These are phyloP conservation scores for Scorias spongiosa DNA, from an alignment of 2,329 filamentous ascomycete genomes.

Conservation along the genomic window DNA sequence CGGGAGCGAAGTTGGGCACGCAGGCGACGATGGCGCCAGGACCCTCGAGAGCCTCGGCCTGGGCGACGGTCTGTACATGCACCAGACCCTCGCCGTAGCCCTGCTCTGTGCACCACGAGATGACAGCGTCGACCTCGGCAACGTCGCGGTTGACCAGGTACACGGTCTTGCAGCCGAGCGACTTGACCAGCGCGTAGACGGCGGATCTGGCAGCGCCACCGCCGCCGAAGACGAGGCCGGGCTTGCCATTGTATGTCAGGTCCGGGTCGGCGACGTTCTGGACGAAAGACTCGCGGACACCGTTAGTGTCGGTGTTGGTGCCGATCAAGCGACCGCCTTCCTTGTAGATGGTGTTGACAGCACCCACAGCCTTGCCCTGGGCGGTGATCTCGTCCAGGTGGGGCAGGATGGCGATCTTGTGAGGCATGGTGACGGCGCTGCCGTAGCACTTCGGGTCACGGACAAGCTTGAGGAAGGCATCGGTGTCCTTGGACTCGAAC, in stretches of 20 bases:
- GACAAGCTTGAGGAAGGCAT: slow-evolving; percentile 32
- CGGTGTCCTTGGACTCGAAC: slow-evolving; percentile 31
- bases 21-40: slow-evolving; percentile 58
- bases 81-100: slow-evolving; percentile 46
- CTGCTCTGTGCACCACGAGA: slow-evolving; percentile 44
- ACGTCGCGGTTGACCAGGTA: slow-evolving; percentile 66
- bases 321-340: slow-evolving; percentile 42
- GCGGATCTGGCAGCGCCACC: slow-evolving; percentile 67
- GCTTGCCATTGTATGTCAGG: slow-evolving; percentile 38
- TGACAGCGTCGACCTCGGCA: slow-evolving; percentile 50
- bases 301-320: slow-evolving; percentile 69
- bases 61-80: slow-evolving; percentile 44
- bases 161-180: slow-evolving; percentile 50
- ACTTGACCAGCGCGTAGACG: slow-evolving; percentile 58
- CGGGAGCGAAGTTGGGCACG: slow-evolving; percentile 61
- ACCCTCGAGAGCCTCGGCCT: slow-evolving; percentile 42
- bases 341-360: slow-evolving; percentile 66
- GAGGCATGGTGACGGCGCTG: slow-evolving; percentile 67
- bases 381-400: slow-evolving; percentile 59
- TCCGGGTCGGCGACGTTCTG: slow-evolving; percentile 29
- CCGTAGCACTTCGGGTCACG: slow-evolving; percentile 48
- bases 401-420: slow-evolving; percentile 62
- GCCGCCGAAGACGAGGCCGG: slow-evolving; percentile 60
- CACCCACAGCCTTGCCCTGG: slow-evolving; percentile 58
- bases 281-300: slow-evolving; percentile 57